Evolutionary conservation across 2,329 filamentous ascomycete genomes (phyloP).

Genomic region (Xylaria sp.): DNA sequence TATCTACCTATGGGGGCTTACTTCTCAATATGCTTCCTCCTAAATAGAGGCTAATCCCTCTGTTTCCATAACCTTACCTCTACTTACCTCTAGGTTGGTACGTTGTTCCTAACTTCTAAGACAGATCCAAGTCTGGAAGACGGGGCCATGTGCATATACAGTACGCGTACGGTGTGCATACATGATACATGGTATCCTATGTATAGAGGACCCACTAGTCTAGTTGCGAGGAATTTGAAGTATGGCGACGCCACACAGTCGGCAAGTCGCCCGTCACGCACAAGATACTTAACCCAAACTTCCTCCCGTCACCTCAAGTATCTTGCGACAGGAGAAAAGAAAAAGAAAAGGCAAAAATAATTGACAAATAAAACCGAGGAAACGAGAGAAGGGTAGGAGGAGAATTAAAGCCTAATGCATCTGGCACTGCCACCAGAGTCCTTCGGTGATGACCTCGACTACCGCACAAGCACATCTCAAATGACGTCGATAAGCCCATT

Average conservation of each 20-base stretch:
- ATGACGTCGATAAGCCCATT: constrained; percentile 21
- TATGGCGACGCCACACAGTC: constrained; percentile 1
- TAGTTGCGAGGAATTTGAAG: constrained; percentile 3
- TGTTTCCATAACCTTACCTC: no score
- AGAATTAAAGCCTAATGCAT: constrained; percentile 24
- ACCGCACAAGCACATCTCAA: background rate
- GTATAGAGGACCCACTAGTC: background rate
- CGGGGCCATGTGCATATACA: background rate
- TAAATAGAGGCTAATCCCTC: no score
- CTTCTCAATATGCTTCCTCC: no score
- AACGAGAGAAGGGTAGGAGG: background rate
- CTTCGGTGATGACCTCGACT: constrained; percentile 30
- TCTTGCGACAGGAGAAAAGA: background rate
- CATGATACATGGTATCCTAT: background rate
- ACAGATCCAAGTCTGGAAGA: background rate
- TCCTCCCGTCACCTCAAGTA: background rate
- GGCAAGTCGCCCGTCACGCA: no score
- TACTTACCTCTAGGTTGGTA: no score
- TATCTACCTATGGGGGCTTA: no score
- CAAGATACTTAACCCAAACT: no score
- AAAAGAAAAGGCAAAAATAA: background rate
- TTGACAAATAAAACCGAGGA: background rate
- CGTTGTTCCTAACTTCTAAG: no score
- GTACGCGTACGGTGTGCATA: background rate
- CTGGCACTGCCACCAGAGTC: constrained; percentile 30